phyloP scores from a whole-genome alignment of 192 early-diverging fungal genomes.

The Lunasporangiospora selenospora region DNA sequence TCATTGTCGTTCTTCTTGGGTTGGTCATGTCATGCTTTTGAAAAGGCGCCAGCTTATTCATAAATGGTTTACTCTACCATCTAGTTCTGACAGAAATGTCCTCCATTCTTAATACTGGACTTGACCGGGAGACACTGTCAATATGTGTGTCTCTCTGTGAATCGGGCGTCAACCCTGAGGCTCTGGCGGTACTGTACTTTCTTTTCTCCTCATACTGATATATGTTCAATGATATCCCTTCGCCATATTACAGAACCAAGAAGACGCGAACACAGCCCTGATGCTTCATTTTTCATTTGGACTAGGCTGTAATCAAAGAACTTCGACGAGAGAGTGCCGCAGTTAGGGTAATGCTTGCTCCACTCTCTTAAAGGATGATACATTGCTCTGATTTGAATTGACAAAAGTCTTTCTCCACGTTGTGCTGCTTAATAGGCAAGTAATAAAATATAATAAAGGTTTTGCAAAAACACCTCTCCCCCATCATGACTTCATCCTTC shows the following conservation, averaged over 20 bases:
- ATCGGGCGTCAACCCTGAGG: conserved; percentile 85
- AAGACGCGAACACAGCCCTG: background rate
- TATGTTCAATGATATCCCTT: background rate
- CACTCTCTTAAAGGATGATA: too few species aligned
- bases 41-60: background rate
- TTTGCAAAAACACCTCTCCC: too few species aligned
- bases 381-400: too few species aligned
- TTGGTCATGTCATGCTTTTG: background rate
- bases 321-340: conserved; percentile 48
- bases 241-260: too few species aligned
- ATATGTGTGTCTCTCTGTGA: conserved; percentile 81
- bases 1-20: too few species aligned
- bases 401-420: too few species aligned
- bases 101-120: conserved; percentile 70
- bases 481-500: too few species aligned
- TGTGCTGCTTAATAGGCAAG: too few species aligned
- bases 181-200: conserved; percentile 56
- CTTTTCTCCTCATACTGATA: background rate
- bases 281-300: background rate
- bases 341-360: conserved; percentile 39
- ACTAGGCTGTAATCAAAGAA: conserved; percentile 55
- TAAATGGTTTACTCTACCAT: background rate
- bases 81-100: conserved; percentile 75
- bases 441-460: too few species aligned
- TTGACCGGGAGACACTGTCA: conserved; percentile 75